phyloP scores from a whole-genome alignment of 2,329 filamentous ascomycete genomes.

The Apiospora kogelbergensis region DNA sequence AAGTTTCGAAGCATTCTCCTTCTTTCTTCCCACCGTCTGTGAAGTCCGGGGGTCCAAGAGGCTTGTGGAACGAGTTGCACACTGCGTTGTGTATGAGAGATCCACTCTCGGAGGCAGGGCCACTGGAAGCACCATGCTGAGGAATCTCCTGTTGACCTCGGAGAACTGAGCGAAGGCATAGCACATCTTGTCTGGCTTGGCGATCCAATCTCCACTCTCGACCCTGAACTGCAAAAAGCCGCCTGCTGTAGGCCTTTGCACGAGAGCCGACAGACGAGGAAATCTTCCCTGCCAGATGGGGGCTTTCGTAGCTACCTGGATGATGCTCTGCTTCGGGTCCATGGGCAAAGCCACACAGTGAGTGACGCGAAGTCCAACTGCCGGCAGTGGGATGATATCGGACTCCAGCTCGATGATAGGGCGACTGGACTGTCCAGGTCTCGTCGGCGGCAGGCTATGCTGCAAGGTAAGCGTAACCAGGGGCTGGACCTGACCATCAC shows the following conservation, averaged over 20 bases:
- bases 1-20: not conserved
- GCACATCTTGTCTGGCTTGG: slow-evolving; percentile 28
- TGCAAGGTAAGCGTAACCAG: slow-evolving; percentile 37
- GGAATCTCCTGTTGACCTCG: slow-evolving; percentile 27
- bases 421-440: slow-evolving; percentile 10
- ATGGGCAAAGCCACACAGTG: slow-evolving; percentile 31
- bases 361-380: slow-evolving; percentile 37
- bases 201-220: slow-evolving; percentile 43
- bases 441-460: slow-evolving; percentile 36
- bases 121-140: slow-evolving; percentile 28
- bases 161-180: slow-evolving; percentile 34
- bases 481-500: slow-evolving; percentile 38
- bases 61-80: not conserved
- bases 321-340: slow-evolving; percentile 30
- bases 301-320: slow-evolving; percentile 36
- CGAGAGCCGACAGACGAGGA: slow-evolving; percentile 33
- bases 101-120: slow-evolving; percentile 39
- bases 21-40: slow-evolving; percentile 31
- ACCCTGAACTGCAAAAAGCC: slow-evolving; percentile 39
- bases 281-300: slow-evolving; percentile 16
- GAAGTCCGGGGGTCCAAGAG: slow-evolving; percentile 17
- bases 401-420: slow-evolving; percentile 36
- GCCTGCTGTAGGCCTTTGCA: slow-evolving; percentile 32
- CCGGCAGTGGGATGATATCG: slow-evolving; percentile 38
- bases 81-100: slow-evolving; percentile 38